These are phyloP conservation scores for Thelephora aurantiotincta DNA, from an alignment of 768 basidiomycete genomes.

Conservation along the genomic window DNA sequence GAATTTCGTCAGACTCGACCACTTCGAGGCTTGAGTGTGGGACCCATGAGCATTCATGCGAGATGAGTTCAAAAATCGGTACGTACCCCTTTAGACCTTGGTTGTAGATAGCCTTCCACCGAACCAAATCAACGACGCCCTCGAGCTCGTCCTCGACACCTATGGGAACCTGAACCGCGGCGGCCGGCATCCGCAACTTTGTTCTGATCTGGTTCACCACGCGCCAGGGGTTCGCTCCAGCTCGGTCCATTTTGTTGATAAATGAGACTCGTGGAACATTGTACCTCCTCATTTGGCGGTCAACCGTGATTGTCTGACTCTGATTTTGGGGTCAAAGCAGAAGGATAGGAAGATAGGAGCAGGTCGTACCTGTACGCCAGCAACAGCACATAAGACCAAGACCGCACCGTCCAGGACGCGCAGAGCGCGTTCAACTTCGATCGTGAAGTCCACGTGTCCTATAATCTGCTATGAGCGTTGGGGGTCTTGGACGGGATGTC, in stretches of 20 bases:
- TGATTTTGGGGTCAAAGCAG: conserved; percentile 17
- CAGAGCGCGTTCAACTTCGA: conserved; percentile 94
- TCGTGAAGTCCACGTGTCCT: conserved; percentile 99
- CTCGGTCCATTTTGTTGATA: conserved; percentile 98
- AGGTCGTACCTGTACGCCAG: conserved; percentile 76
- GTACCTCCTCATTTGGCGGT: conserved; percentile 97
- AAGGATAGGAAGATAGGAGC: neutral
- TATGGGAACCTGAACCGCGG: conserved; percentile 93
- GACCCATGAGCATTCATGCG: neutral
- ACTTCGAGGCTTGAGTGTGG: conserved; percentile 44
- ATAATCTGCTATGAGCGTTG: neutral
- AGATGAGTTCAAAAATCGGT: neutral
- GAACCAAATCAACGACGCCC: conserved; percentile 88
- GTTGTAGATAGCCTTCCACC: conserved; percentile 92
- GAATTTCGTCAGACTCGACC: conserved; percentile 79
- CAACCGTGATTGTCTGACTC: conserved; percentile 98
- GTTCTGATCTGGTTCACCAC: conserved; percentile 84
- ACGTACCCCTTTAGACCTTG: conserved; percentile 86
- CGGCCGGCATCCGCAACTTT: conserved; percentile 86
- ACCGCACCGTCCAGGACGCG: conserved; percentile 95
- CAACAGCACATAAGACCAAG: conserved; percentile 90
- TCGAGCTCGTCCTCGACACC: conserved; percentile 76
- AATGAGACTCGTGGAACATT: conserved; percentile 92
- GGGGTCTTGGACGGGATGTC: neutral
- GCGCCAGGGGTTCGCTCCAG: conserved; percentile 95